phyloP scores from a whole-genome alignment of 164 flowering plant species.

The Euptelea pleiosperma region DNA sequence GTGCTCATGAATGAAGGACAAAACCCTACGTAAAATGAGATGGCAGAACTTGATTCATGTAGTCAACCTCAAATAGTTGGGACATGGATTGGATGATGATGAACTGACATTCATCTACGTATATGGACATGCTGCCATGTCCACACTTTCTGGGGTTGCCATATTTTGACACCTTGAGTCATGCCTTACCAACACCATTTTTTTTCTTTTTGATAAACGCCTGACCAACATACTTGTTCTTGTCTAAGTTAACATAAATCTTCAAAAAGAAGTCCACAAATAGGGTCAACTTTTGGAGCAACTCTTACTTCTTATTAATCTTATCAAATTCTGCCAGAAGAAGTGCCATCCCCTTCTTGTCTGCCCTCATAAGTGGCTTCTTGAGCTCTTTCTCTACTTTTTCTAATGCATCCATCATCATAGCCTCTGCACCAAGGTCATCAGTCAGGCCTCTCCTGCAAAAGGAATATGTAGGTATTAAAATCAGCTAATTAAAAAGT shows the following conservation, averaged over 20 bases:
- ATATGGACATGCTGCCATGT: no score
- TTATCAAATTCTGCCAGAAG: constrained; percentile 83
- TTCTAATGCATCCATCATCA: constrained; percentile 96
- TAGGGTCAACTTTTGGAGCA: neutral
- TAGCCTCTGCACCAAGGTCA: constrained; percentile 78
- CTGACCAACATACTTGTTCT: no score
- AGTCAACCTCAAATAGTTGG: no score
- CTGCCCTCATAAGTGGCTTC: constrained; percentile 88
- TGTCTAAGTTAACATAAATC: neutral
- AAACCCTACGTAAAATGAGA: no score
- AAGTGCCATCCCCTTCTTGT: constrained; percentile 82
- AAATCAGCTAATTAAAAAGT: no score
- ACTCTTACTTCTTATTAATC: constrained; percentile 74
- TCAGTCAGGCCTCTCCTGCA: constrained; percentile 88
- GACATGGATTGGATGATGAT: neutral
- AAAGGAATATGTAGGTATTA: neutral
- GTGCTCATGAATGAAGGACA: no score
- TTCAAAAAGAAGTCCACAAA: neutral
- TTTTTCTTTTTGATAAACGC: no score
- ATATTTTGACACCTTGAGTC: no score
- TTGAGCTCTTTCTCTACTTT: constrained; percentile 88
- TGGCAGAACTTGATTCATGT: no score
- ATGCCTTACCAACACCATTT: no score
- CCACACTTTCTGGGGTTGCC: no score
- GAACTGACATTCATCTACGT: no score